A percentile compares a stretch with the other conserved stretches of the same genome.
These are phyloP conservation scores for Litsea cubeba DNA, from an alignment of 164 flowering plant species.

Conservation along the genomic window DNA sequence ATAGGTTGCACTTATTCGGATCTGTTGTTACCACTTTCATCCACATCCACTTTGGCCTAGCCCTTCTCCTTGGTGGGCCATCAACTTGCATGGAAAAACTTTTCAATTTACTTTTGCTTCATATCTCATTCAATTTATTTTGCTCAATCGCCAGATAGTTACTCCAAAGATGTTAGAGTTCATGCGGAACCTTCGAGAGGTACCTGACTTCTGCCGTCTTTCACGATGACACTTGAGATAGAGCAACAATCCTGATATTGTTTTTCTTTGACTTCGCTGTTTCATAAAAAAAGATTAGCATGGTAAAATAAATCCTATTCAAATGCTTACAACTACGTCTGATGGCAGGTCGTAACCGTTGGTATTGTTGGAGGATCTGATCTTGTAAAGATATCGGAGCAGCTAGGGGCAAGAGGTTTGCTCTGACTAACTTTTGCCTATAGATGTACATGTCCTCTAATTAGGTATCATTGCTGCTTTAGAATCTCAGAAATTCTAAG, in stretches of 20 bases:
- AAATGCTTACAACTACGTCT: slow-evolving; percentile 8
- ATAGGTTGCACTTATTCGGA: too few relatives aligned
- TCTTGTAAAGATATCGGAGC: slow-evolving; percentile 90
- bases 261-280: neutral
- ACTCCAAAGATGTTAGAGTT: slow-evolving; percentile 73
- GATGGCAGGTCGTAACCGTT: slow-evolving; percentile 68
- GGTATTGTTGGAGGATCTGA: slow-evolving; percentile 99
- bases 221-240: neutral
- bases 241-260: neutral
- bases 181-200: slow-evolving; percentile 76
- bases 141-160: slow-evolving; percentile 35
- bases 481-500: neutral
- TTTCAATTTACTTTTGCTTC: too few relatives aligned
- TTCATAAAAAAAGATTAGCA: neutral
- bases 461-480: neutral
- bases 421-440: neutral
- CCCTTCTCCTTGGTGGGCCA: too few relatives aligned
- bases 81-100: too few relatives aligned
- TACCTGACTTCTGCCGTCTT: slow-evolving; percentile 18
- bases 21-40: too few relatives aligned
- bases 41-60: too few relatives aligned
- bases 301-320: neutral
- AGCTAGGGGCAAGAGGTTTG: slow-evolving; percentile 85
- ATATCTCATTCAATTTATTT: neutral
- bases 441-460: neutral